These are phyloP conservation scores for Boletus bicolor DNA, from an alignment of 768 basidiomycete genomes.

Conservation along the genomic window DNA sequence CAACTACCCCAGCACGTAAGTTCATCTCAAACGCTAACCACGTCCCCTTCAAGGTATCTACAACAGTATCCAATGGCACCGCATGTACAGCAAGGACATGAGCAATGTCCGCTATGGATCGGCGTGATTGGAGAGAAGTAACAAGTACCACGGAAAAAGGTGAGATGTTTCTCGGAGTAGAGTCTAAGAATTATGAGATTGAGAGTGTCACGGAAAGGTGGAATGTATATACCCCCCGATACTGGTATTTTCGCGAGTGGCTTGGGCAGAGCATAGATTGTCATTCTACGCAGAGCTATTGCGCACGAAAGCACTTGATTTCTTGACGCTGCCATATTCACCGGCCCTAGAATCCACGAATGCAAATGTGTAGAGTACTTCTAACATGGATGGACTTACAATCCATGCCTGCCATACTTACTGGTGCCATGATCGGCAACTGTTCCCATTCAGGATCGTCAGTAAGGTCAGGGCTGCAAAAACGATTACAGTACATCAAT, in stretches of 20 bases:
- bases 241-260: conserved; percentile 12
- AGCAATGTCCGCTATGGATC: conserved; percentile 56
- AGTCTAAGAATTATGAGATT: conserved; percentile 27
- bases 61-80: conserved; percentile 40
- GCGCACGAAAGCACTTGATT: conserved; percentile 57
- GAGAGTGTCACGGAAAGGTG: neutral
- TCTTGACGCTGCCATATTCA: conserved; percentile 54
- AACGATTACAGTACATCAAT: neutral
- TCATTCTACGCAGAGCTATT: conserved; percentile 42
- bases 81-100: conserved; percentile 49
- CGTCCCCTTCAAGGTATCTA: conserved; percentile 45
- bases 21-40: conserved; percentile 45
- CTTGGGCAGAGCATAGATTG: conserved; percentile 46
- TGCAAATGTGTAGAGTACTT: neutral
- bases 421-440: conserved; percentile 43
- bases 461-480: conserved; percentile 48
- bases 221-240: conserved; percentile 18
- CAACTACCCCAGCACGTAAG: conserved; percentile 37
- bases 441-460: conserved; percentile 52
- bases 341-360: conserved; percentile 46
- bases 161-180: conserved; percentile 25
- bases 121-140: conserved; percentile 47
- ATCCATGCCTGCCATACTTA: conserved; percentile 44
- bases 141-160: conserved; percentile 26
- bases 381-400: conserved; percentile 36